These are phyloP conservation scores for Pseudogymnoascus sp. DNA, from an alignment of 2,329 filamentous ascomycete species.

Conservation along the genomic window DNA sequence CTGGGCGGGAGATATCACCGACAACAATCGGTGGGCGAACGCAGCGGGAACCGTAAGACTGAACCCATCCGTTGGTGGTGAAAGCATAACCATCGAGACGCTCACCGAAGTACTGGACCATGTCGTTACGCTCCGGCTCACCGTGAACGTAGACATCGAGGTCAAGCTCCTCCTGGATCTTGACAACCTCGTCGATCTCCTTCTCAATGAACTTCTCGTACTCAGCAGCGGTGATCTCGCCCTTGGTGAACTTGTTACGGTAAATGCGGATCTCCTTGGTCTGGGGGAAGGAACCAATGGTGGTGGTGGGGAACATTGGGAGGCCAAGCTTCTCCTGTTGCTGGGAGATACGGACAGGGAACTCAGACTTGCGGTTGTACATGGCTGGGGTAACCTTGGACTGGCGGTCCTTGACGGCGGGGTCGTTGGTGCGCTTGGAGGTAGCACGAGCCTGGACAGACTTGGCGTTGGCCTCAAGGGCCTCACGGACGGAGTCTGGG, in stretches of 20 bases:
- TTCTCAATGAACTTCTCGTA: conserved; percentile 99
- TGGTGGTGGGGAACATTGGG: conserved; percentile 96
- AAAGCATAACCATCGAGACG: conserved; percentile 94
- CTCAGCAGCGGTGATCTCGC: conserved; percentile 82
- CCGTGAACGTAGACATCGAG: conserved; percentile 97
- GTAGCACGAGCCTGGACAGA: conserved; percentile 84
- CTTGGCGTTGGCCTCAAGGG: conserved; percentile 96
- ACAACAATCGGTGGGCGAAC: conserved; percentile 98
- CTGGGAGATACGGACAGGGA: conserved; percentile 74
- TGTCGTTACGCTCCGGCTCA: conserved; percentile 99
- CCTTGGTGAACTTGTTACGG: conserved; percentile 98
- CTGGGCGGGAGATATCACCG: conserved; percentile 94
- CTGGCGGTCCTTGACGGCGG: conserved; percentile 94
- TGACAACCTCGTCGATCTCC: conserved; percentile 91
- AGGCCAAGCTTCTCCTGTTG: conserved; percentile 92
- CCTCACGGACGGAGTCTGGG: conserved; percentile 73
- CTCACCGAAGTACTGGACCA: conserved; percentile 99
- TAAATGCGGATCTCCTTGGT: conserved; percentile 96
- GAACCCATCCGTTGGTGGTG: conserved; percentile 98
- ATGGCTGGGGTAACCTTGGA: conserved; percentile 72
- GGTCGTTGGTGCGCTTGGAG: conserved; percentile 93
- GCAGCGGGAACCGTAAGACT: conserved; percentile 96
- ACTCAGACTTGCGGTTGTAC: conserved; percentile 90
- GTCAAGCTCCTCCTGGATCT: conserved; percentile 96
- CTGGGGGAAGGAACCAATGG: conserved; percentile 98